phyloP scores from a whole-genome alignment of 306 rosid genomes.

The Gastrolobium bilobum region DNA sequence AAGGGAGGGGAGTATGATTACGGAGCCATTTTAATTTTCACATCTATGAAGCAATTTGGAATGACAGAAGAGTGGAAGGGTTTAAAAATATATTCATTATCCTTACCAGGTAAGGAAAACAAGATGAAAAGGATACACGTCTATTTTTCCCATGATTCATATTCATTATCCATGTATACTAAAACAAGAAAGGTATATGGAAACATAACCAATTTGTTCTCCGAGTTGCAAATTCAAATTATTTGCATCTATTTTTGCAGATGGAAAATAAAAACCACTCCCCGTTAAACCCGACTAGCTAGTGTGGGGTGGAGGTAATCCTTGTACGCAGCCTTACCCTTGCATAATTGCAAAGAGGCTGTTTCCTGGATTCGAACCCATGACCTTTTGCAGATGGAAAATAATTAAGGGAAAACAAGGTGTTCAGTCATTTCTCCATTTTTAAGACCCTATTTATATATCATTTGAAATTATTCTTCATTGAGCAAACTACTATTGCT shows the following conservation, averaged over 20 bases:
- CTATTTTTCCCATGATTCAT: conserved; percentile 16
- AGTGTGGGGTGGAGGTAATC: too few relatives aligned
- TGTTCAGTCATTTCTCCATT: conserved; percentile 15
- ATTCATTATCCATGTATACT: neutral
- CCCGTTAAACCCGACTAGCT: too few relatives aligned
- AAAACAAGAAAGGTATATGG: neutral
- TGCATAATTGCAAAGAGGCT: too few relatives aligned
- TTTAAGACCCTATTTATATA: neutral
- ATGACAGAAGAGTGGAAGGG: conserved; percentile 19
- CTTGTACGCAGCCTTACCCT: too few relatives aligned
- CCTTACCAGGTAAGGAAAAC: conserved; percentile 37
- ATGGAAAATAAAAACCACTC: neutral
- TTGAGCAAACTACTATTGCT: conserved; percentile 16
- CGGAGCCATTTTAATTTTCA: conserved; percentile 3
- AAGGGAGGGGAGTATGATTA: neutral
- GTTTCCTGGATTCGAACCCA: too few relatives aligned
- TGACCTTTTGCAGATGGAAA: conserved; percentile 9
- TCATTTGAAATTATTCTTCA: conserved; percentile 14
- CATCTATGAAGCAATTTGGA: neutral
- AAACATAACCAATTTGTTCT: conserved; percentile 26
- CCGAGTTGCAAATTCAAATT: conserved; percentile 21
- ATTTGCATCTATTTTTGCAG: conserved; percentile 21
- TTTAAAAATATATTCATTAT: neutral
- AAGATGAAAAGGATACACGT: conserved; percentile 31
- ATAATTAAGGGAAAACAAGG: conserved; percentile 27